phyloP scores from a whole-genome alignment of 768 basidiomycete genomes.

The Collybiopsis luxurians region DNA sequence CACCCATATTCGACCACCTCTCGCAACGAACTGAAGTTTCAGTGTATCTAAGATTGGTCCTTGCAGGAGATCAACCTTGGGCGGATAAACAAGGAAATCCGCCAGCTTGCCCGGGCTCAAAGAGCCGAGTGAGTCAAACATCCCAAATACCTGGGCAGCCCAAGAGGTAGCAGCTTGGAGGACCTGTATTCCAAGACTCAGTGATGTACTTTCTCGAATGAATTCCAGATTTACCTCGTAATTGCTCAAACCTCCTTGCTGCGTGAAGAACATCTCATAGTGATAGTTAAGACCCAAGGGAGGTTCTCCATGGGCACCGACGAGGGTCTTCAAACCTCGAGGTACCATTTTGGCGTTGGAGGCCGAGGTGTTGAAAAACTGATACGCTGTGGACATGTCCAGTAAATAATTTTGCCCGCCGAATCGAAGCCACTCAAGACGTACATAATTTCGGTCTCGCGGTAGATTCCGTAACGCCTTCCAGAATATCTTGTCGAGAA shows the following conservation, averaged over 20 bases:
- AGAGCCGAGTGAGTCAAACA: conserved; percentile 60
- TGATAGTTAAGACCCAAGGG: conserved; percentile 78
- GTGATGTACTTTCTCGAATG: no score
- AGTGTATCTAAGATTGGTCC: conserved; percentile 49
- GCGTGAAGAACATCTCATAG: conserved; percentile 66
- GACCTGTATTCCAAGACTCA: no score
- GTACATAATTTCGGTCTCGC: conserved; percentile 43
- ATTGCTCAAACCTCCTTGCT: conserved; percentile 61
- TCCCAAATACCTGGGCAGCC: conserved; percentile 64
- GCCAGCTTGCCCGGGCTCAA: conserved; percentile 66
- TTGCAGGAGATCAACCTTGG: conserved; percentile 53
- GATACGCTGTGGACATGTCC: conserved; percentile 42
- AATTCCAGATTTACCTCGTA: conserved; percentile 75
- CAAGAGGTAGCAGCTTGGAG: conserved; percentile 66
- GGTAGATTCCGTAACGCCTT: conserved; percentile 57
- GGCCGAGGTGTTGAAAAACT: conserved; percentile 65
- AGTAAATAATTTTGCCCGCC: background rate
- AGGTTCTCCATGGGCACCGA: conserved; percentile 74
- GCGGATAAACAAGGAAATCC: conserved; percentile 66
- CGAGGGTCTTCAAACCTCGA: conserved; percentile 57
- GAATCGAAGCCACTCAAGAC: no score
- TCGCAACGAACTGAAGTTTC: conserved; percentile 53
- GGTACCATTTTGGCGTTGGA: conserved; percentile 70
- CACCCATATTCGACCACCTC: conserved; percentile 72
- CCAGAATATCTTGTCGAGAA: conserved; percentile 62